Evolutionary conservation across 1,139 yeast genomes (phyloP), one percentile per base, ranked within the genome.

Genomic region (Blastobotrys indianensis): DNA sequence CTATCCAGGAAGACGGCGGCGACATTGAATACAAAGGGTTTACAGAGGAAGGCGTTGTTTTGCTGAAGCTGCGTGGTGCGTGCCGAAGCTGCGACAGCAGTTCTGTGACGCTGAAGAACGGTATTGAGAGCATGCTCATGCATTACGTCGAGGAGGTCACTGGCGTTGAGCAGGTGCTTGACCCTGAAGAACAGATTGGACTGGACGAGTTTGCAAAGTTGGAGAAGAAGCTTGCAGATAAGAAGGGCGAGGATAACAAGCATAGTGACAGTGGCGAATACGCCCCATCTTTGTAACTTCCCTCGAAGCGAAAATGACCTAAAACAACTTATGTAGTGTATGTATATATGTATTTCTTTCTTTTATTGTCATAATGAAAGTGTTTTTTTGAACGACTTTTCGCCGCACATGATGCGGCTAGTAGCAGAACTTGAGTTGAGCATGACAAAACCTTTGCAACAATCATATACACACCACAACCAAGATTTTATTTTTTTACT

Each of bases 71-170:
- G 44, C 82, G 81, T 55, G 95, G 95, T 35, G 94, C 94, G 2
- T 85, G 95, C 65, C 77, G 87, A 48, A 74, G 87, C 1, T 85
- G 95, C 55, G 82, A 85, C 48, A 73, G 85, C 33, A 79, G 86
- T 59, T 80, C 82, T 46, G 88, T 84, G 47, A 85, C 95, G 2
- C 72, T 85, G 53, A 84, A 82, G 59, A 76, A 80, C 58, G 95
- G 95, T 25, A 85, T 85, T 45, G 94, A 85, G 64, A 72, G 82
- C 42, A 85, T 85, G 95, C 73, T 85, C 63, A 84, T 77, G 72
- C 88, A 85, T 63, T 85, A 85, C 58, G 81, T 85, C 31, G 94
- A 85, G 54, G 94, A 85, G 60, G 94, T 85, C 32, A 74, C 75
- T 46, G 83, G 82, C 48, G 92, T 85, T 8, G 79, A 76, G 61